Percentiles rank a stretch among this genome's conserved stretches.
Evolutionary conservation across 805 yeast genomes (phyloP).

Genomic region (Metschnikowia cerradonensis): DNA sequence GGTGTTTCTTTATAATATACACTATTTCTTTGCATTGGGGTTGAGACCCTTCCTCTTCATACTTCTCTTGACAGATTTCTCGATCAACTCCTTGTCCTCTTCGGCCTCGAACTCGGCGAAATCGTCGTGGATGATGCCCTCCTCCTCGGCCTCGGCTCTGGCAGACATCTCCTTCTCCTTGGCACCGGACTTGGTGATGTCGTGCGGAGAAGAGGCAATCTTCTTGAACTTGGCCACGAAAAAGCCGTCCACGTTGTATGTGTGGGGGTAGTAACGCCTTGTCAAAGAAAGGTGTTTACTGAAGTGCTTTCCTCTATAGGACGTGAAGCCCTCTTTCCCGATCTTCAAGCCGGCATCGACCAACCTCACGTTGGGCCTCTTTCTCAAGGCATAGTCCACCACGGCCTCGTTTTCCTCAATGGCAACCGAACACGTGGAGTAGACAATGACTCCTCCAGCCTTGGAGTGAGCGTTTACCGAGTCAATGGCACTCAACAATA

Average conservation of each 20-base stretch:
- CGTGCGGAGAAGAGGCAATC: conserved; percentile 81
- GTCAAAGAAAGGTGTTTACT: conserved; percentile 73
- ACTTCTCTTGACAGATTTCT: conserved; percentile 59
- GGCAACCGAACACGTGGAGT: conserved; percentile 97
- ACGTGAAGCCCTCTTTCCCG: conserved; percentile 94
- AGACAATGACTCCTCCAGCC: conserved; percentile 91
- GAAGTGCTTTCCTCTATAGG: conserved; percentile 90
- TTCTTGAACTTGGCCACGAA: conserved; percentile 95
- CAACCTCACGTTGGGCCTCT: conserved; percentile 91
- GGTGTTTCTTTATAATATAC: conserved; percentile 7
- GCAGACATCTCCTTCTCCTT: conserved; percentile 78
- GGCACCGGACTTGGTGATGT: conserved; percentile 82
- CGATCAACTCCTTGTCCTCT: conserved; percentile 71
- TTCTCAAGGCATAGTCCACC: conserved; percentile 94
- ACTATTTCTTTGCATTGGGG: conserved; percentile 43
- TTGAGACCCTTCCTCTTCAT: conserved; percentile 70
- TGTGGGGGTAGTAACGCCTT: conserved; percentile 96
- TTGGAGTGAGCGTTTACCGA: conserved; percentile 91
- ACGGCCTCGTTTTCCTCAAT: conserved; percentile 98
- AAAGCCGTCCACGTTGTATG: conserved; percentile 97
- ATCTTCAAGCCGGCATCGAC: conserved; percentile 90
- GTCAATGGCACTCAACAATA: conserved; percentile 90
- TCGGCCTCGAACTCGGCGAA: conserved; percentile 77
- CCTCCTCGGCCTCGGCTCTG: conserved; percentile 76
- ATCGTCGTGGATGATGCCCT: conserved; percentile 79